These are phyloP conservation scores for Chlamydomonas incerta DNA, from an alignment of 139 green algal species.

Conservation along the genomic window DNA sequence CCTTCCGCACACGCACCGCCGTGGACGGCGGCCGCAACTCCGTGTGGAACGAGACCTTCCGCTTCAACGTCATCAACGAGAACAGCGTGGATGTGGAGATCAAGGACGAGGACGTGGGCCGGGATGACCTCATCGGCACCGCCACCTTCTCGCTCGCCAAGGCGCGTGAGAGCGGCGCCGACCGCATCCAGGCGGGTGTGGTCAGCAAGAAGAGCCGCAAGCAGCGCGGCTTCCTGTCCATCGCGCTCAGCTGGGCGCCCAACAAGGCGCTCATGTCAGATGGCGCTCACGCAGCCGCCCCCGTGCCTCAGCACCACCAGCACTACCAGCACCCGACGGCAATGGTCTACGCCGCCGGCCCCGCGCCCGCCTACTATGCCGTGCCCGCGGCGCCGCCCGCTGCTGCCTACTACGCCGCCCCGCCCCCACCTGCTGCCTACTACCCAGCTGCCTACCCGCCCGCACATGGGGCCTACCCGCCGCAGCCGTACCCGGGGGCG, in stretches of 20 bases:
- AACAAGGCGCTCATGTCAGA: neutral
- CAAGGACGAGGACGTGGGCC: constrained; percentile 3
- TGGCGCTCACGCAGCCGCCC: neutral
- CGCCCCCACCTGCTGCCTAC: too few species aligned
- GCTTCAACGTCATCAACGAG: constrained; percentile 29
- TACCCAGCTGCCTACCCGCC: neutral
- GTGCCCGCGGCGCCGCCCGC: neutral
- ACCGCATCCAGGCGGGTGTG: constrained; percentile 3
- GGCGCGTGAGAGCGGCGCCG: neutral
- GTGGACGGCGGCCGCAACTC: constrained; percentile 17
- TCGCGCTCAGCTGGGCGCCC: constrained; percentile 5
- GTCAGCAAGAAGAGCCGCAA: neutral
- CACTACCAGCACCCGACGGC: neutral
- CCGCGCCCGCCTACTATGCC: neutral
- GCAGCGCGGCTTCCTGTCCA: constrained; percentile 35
- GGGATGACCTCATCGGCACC: constrained; percentile 34
- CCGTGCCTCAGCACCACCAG: neutral
- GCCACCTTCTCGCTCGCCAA: neutral
- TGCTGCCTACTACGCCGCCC: neutral
- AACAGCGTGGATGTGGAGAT: constrained; percentile 21
- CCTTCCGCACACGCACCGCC: constrained; percentile 9
- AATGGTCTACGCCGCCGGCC: neutral
- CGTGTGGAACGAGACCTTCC: constrained; percentile 49
- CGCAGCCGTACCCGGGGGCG: too few species aligned
- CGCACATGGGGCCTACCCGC: too few species aligned